phyloP scores from a whole-genome alignment of 345 rosid species.

The Litchi chinensis region DNA sequence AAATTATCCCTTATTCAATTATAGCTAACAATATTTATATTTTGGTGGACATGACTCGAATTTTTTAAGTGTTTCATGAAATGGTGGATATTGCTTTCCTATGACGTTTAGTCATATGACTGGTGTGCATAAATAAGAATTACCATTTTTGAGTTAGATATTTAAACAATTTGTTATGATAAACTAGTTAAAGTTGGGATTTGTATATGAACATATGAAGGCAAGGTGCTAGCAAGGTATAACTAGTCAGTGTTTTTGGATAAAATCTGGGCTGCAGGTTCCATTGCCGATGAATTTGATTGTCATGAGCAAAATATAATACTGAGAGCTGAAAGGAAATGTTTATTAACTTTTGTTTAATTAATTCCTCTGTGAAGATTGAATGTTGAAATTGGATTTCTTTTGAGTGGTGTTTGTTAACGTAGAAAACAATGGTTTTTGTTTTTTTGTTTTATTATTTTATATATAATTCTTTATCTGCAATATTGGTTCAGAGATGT shows the following conservation, averaged over 20 bases:
- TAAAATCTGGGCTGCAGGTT: not conserved
- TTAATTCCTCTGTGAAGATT: not conserved
- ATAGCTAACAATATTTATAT: not conserved
- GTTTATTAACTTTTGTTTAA: not conserved
- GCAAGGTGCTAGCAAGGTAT: not conserved
- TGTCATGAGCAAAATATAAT: not conserved
- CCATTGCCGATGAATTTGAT: not conserved
- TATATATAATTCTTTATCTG: not conserved
- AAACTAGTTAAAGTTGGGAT: not conserved
- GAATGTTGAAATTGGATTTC: not conserved
- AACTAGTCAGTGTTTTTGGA: not conserved
- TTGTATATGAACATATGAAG: not conserved
- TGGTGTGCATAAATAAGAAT: not conserved
- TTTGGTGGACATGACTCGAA: not conserved
- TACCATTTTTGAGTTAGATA: not conserved
- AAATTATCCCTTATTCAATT: not conserved
- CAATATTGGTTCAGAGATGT: not conserved
- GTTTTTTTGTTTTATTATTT: not conserved
- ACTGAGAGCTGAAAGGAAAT: not conserved
- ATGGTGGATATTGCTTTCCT: not conserved
- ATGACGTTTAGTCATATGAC: not conserved
- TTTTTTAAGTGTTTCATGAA: not conserved
- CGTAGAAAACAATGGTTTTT: not conserved
- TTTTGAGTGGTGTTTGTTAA: not conserved
- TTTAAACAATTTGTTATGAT: not conserved